Base-by-base conservation (phyloP, 2,329 filamentous ascomycete genomes). In the Fusarium pseudocircinatum region DNA sequence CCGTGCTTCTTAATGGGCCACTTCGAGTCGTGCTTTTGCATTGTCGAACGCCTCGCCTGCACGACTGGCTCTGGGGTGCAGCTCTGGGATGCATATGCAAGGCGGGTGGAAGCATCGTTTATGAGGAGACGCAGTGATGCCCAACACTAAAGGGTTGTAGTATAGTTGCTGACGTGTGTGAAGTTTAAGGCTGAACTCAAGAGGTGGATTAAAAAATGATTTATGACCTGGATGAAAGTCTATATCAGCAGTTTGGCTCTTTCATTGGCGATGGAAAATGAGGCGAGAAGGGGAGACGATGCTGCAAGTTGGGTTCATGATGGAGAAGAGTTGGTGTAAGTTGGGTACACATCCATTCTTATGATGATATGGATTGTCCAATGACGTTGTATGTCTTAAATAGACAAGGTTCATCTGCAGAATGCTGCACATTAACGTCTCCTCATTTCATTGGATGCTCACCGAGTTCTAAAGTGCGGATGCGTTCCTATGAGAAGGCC, bases 91-190 rank as follows among this genome's bases (percentile, higher is more conserved):
- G 57, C 59, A 67, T 62, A 65, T 65, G 65, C 60, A 43, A 58
- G 67, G 61, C 67, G 52, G 61, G 49, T 56, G 62, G 57, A 46
- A 50, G 61, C 28, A 61, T 70, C 42, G 46, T 42, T 43, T 52
- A 60, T 69, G 58, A 67, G 46, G 49, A 64, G 59, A 76, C 69
- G 75, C 75, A 77, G 57, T 77, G 75, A 69, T 77, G 75, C 75
- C 75, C 73, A 76, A 77, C 75, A 72, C 59, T 53, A 70, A 46
- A 64, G 49, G 50, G 28, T 40, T 34, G 34, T 43, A 34, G 60
- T 44, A 53, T 57, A 46, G 52, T 42, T 75, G 73, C 67, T 71
- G 61, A 67, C 67, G 72, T 73, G 69, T 32, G 69, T 46, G 47
- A 53, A 28, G 50, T 34, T 60, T 39, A 61, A 37, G 67, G 32